Evolutionary conservation across 768 basidiomycete genomes (phyloP), one percentile per base, ranked within the genome.

Genomic region (Lepiota subincarnata): DNA sequence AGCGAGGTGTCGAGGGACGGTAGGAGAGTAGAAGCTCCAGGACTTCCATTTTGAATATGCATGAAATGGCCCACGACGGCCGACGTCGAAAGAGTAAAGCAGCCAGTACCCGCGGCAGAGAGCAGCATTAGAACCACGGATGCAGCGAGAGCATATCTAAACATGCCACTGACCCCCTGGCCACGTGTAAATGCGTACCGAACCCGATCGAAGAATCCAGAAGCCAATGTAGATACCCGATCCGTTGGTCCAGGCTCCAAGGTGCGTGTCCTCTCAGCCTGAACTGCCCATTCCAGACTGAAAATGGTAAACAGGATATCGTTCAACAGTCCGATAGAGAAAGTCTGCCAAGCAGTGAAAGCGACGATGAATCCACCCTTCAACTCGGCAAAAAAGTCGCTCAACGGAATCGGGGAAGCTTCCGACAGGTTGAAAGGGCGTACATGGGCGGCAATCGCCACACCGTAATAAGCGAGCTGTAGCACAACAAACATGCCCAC

Each of bases 201-300:
- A 24, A 50, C 16, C 11, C 48, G 48, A 31, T 40, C 39, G 35
- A 41, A 50, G n/a, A 41, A 11, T 39, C 48, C 48, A 40, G 48
- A 50, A 28, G 48, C 48, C 28, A 40, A 11, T 5, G 37, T 50
- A 14, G 48, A 50, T n/a, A 50, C 48, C 20, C 20, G 37, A 28
- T 50, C 48, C 3, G 48, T 50, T 39, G 40, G 20, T 12, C 48
- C 48, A 2, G 39, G 48, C 35, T 50, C 48, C 12, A 50, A 13
- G 12, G 12, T 18, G 20, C 48, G 26, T 28, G 39, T 50, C 18
- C 24, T 50, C 16, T 50, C 48, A 18, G 48, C 48, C 14, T 50
- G 48, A 28, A 50, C 39, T 8, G 37, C 48, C 48, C 48, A 50
- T 28, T 50, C 48, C 6, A 50, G 48, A 13, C 48, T 50, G 37